Percentiles rank a stretch among this genome's conserved stretches.
phyloP scores from a whole-genome alignment of 805 yeast species.

The Starmerella ratchasimensis region DNA sequence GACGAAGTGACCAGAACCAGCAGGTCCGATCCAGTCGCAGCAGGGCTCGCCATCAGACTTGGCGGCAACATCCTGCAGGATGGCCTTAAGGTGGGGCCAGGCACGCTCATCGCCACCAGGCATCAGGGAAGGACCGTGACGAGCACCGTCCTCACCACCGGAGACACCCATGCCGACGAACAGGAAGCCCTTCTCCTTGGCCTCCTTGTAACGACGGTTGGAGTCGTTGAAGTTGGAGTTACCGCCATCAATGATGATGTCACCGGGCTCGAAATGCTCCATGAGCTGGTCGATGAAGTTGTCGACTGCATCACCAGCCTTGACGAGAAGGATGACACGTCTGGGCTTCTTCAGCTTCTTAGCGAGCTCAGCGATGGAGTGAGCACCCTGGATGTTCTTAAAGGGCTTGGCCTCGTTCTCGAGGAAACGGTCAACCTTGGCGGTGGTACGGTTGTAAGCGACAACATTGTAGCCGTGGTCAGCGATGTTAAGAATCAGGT shows the following conservation, averaged over 20 bases:
- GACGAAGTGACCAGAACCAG: constrained; percentile 97
- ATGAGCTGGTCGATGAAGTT: constrained; percentile 73
- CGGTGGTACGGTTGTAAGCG: constrained; percentile 94
- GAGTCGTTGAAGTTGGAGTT: constrained; percentile 99
- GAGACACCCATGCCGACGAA: constrained; percentile 99
- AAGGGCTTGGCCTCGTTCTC: constrained; percentile 83
- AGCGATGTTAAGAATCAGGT: constrained; percentile 92
- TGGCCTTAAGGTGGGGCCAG: constrained; percentile 95
- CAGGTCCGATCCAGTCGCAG: constrained; percentile 99
- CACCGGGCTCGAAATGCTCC: constrained; percentile 89
- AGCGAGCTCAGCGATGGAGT: constrained; percentile 74
- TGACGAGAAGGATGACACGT: constrained; percentile 83
- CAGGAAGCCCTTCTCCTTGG: constrained; percentile 70
- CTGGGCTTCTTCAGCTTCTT: constrained; percentile 92
- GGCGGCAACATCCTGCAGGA: constrained; percentile 92
- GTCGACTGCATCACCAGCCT: constrained; percentile 95
- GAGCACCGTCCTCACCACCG: constrained; percentile 99
- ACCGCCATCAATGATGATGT: constrained; percentile 98
- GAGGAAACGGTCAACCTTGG: constrained; percentile 89
- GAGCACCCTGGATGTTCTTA: constrained; percentile 90
- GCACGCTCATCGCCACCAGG: constrained; percentile 98
- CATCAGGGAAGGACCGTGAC: constrained; percentile 98
- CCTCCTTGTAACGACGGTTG: constrained; percentile 88
- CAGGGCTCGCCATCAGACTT: constrained; percentile 98
- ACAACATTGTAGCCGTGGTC: constrained; percentile 98